Base-by-base conservation (phyloP, 305 asterid species). In the Plantago lanceolata region DNA sequence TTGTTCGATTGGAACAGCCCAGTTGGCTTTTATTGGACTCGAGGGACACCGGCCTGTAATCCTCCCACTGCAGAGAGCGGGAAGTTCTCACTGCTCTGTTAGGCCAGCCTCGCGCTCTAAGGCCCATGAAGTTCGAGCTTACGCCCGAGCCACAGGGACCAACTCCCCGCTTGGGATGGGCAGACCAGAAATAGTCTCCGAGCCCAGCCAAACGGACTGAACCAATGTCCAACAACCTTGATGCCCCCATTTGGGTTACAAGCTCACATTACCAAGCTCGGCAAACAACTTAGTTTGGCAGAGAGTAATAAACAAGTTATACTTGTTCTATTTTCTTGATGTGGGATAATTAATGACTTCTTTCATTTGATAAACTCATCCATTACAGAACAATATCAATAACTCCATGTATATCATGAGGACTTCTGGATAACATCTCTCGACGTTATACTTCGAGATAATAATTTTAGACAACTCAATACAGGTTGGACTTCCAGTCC, bases 41-140 rank as follows among this genome's bases (percentile, higher is more conserved):
- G 1, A 49, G 55, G 16, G 26, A 4, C 28, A 8, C 28, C 6
- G 15, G 28, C 56, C 56, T 9, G 56, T 50, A 7, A 50, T 50
- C 56, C 56, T 50, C 9, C 40, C 9, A 33, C 40, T 33, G 40
- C 11, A 1, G 1, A 33, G 40, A 33, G 40, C 40, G 40, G 40
- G 40, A 33, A 6, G 11, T 33, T 7, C 1, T 19, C 28, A 3
- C 24, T 17, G 24, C 54, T 50, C 28, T 49, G 55, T 49, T 11
- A 49, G 6, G 26, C 55, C 55, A 49, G 55, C 55, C 55, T 49
- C 2, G 26, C 55, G 16, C 55, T 49, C 55, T 49, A 50, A 19
- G 26, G 56, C 28, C 56, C 56, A 19, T 19, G 15, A 50, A 19
- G 14, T 1, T 19, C 56, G 8, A 19, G 56, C 56, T 13, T 50